Percentiles rank a stretch among this genome's conserved stretches.
phyloP scores from a whole-genome alignment of 768 basidiomycete genomes.

The Lactarius hengduanensis region DNA sequence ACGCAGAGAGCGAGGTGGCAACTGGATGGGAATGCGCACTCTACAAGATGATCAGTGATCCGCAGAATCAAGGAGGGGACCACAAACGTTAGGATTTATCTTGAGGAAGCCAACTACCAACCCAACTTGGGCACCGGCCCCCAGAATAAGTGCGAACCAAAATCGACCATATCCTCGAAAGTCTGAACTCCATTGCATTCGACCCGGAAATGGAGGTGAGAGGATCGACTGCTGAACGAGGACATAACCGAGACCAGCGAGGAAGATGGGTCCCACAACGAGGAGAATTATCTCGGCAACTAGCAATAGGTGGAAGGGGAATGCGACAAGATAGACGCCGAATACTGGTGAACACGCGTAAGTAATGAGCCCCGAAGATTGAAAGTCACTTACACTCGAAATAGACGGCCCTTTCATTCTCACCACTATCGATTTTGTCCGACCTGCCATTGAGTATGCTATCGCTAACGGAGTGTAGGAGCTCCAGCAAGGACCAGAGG shows the following conservation, averaged over 20 bases:
- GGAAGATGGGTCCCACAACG: constrained; percentile 57
- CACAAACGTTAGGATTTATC: constrained; percentile 64
- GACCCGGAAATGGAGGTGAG: constrained; percentile 9
- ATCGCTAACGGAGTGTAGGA: constrained; percentile 52
- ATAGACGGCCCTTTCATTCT: constrained; percentile 49
- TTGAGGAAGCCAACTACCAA: constrained; percentile 50
- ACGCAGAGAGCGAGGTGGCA: constrained; percentile 48
- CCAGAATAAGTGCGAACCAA: constrained; percentile 55
- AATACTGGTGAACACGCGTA: constrained; percentile 49
- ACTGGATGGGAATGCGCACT: constrained; percentile 58
- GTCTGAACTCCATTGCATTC: constrained; percentile 13
- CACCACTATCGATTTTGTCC: constrained; percentile 30
- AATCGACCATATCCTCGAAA: constrained; percentile 52
- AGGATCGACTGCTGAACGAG: constrained; percentile 26
- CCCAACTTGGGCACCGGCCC: constrained; percentile 45
- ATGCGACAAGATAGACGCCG: constrained; percentile 50
- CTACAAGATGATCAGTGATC: constrained; percentile 39
- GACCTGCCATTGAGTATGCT: constrained; percentile 46
- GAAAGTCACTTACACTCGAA: constrained; percentile 60
- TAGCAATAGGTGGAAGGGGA: constrained; percentile 51
- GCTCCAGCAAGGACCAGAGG: constrained; percentile 81
- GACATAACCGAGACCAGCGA: constrained; percentile 41
- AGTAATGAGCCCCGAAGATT: background rate
- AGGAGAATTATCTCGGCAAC: constrained; percentile 59
- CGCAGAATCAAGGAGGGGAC: background rate